Conservation (phyloP, 2,329 filamentous ascomycete species). For the Aspergillus calidoustus region DNA sequence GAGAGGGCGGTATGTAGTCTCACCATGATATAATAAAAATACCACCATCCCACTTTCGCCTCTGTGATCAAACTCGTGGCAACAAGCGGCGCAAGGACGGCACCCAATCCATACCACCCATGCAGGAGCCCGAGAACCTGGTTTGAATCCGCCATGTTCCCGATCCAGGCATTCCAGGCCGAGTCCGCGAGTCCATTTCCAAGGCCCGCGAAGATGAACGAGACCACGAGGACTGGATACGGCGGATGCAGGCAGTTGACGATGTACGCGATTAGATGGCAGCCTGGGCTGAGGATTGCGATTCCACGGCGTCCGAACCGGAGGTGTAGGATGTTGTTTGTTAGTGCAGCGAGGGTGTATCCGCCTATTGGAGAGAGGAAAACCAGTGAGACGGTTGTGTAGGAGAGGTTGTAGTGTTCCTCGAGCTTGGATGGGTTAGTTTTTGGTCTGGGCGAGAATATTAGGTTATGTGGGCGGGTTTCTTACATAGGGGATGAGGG, state of each 20-base stretch:
- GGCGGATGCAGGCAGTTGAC: conserved; percentile 46
- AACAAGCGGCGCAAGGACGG: conserved; percentile 69
- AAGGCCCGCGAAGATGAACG: conserved; percentile 47
- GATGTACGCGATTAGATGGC: conserved; percentile 45
- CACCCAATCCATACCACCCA: conserved; percentile 74
- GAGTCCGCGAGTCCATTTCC: conserved; percentile 54
- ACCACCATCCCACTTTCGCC: conserved; percentile 67
- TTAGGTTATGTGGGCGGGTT: background rate
- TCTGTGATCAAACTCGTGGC: conserved; percentile 75
- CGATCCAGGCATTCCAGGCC: conserved; percentile 66
- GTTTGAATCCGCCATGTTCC: conserved; percentile 74
- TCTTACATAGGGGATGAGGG: conserved; percentile 58
- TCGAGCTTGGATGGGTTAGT: conserved; percentile 39
- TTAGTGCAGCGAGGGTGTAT: conserved; percentile 52
- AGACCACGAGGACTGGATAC: conserved; percentile 47
- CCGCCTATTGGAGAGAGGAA: conserved; percentile 55
- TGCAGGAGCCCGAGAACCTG: conserved; percentile 75
- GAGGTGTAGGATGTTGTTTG: conserved; percentile 51
- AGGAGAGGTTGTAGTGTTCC: conserved; percentile 51
- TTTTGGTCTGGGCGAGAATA: background rate
- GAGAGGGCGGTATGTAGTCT: conserved; percentile 21
- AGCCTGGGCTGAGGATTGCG: conserved; percentile 65
- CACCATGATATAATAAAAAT: conserved; percentile 78
- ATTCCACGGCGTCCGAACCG: conserved; percentile 70
- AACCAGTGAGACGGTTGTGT: conserved; percentile 55